Conservation (phyloP, 495 filamentous ascomycete genomes). For the Cudoniella acicularis region DNA sequence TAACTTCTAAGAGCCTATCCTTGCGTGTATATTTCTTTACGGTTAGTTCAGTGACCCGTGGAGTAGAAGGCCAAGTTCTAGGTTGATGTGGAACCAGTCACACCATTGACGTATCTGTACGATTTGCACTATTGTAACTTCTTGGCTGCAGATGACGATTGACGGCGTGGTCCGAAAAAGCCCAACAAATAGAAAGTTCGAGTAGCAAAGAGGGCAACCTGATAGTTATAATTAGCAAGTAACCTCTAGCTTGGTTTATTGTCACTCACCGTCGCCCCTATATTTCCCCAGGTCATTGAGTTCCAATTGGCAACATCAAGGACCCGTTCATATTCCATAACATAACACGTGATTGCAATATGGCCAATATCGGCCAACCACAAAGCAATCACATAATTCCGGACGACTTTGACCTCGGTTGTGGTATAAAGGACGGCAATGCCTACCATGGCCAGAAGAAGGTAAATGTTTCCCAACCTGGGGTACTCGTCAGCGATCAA, state of each 20-base stretch:
- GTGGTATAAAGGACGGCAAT: slow-evolving; percentile 58
- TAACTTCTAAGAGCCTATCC: too few relatives aligned
- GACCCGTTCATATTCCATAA: slow-evolving; percentile 51
- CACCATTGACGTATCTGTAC: neutral
- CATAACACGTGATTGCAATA: slow-evolving; percentile 57
- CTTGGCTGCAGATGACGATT: neutral
- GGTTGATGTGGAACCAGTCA: neutral
- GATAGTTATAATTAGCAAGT: neutral
- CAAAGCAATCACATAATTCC: slow-evolving; percentile 63
- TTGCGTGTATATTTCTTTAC: too few relatives aligned
- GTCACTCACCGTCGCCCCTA: slow-evolving; percentile 52
- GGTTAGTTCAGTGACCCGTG: too few relatives aligned
- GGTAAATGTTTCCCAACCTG: slow-evolving; percentile 66
- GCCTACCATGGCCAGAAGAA: slow-evolving; percentile 59
- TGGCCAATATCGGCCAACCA: slow-evolving; percentile 68
- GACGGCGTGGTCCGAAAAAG: slow-evolving; percentile 7
- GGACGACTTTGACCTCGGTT: slow-evolving; percentile 59
- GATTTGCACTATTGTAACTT: neutral
- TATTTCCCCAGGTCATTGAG: slow-evolving; percentile 67
- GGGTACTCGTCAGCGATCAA: slow-evolving; percentile 11
- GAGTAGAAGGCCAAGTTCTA: neutral
- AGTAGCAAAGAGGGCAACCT: slow-evolving; percentile 7
- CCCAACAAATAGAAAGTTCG: slow-evolving; percentile 14
- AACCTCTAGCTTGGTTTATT: neutral
- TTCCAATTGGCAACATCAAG: slow-evolving; percentile 61